Conservation (phyloP, 2,329 filamentous ascomycete species). For the Penicillium sp. region DNA sequence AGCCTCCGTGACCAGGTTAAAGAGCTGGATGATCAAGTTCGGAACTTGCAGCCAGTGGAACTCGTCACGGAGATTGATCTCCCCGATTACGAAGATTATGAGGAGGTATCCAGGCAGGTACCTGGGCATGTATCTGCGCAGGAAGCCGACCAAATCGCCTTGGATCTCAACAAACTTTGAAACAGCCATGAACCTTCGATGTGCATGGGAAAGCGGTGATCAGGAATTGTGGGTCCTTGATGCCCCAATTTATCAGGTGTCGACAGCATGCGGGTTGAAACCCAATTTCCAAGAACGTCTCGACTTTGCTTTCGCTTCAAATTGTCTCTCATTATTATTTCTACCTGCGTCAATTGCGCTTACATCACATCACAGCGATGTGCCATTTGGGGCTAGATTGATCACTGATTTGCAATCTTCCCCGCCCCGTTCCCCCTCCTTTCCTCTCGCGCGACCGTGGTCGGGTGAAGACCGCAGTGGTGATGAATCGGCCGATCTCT, state of each 20-base stretch:
- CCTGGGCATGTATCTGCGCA: no score
- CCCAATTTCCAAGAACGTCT: not conserved
- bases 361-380: not conserved
- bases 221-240: not conserved
- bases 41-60: no score
- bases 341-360: not conserved
- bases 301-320: not conserved
- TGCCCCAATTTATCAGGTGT: not conserved
- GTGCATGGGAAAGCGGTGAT: no score
- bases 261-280: not conserved
- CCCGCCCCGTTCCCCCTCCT: not conserved
- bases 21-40: no score
- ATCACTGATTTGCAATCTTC: not conserved
- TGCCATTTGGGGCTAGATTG: not conserved
- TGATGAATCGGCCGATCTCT: conserved; percentile 1
- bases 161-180: no score
- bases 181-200: no score
- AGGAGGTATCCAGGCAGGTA: no score
- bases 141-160: no score
- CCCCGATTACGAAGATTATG: no score
- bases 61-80: no score
- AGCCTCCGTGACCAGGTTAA: no score
- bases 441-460: not conserved
- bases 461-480: not conserved
- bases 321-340: not conserved